Evolutionary conservation across 768 basidiomycete genomes (phyloP), one percentile per base, ranked within the genome.

Genomic region (Psilocybe azurescens): DNA sequence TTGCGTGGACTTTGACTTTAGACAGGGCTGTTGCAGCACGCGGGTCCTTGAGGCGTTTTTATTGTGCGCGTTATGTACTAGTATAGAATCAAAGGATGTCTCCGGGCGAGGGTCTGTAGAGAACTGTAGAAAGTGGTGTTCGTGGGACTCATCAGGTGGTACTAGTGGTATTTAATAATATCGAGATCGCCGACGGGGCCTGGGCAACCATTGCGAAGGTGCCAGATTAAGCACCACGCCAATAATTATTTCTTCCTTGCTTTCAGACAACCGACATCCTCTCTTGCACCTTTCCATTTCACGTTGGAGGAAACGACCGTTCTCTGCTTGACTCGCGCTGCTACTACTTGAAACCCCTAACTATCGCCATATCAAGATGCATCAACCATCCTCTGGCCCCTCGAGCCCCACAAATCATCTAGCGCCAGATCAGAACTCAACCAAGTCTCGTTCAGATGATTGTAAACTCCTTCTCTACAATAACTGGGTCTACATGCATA

Each of bases 361-460:
- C 53, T 32, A 49, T 60, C 55, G 57, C 62, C 53, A 55, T 41
- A 48, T 49, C 56, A 58, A 64, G 32, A 78, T 79, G 78, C 73
- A 79, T 61, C 76, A 79, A 62, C 69, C 75, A 54, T 70, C 75
- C 28, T 73, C 79, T 65, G 78, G 76, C 38, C 75, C 78, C 39
- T 78, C 78, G 18, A 78, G 73, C 58, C 75, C 78, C 20, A 68
- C 73, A 51, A 71, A 73, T 48, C 78, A 75, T 64, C 67, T 77
- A 58, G 70, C 63, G 58, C 73, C 76, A 47, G 80, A 77, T 57
- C 78, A 75, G 63, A 73, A 65, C 56, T 67, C 75, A 46, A 78
- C 64, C 67, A 80, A 77, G 60, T 68, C 71, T 56, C 77, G 76
- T 56, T 76, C 80, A 59, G 80, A 83, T 61, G 82, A 83, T 69